Percentiles rank a stretch among this genome's conserved stretches.
Conservation (phyloP, 2,329 filamentous ascomycete species). For the Xylogone sp. region DNA sequence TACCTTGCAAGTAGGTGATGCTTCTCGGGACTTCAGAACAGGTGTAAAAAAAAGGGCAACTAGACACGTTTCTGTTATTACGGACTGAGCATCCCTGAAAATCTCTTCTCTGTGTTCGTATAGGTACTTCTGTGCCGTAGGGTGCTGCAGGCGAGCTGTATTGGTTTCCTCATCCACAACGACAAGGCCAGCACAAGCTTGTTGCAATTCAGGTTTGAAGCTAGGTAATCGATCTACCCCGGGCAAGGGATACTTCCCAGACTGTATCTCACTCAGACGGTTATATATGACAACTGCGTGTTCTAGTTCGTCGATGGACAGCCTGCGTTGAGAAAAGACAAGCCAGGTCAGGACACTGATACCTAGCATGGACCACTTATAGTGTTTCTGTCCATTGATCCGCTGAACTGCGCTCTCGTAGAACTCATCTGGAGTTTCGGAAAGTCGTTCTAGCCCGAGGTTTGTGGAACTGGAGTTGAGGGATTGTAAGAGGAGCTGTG, state of each 20-base stretch:
- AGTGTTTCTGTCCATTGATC: background rate
- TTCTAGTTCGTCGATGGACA: background rate
- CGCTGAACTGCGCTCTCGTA: background rate
- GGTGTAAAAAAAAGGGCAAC: background rate
- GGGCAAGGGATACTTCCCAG: too few relatives aligned
- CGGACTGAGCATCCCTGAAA: background rate
- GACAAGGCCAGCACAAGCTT: background rate
- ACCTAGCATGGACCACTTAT: background rate
- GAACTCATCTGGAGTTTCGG: background rate
- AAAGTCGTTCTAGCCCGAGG: background rate
- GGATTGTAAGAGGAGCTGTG: background rate
- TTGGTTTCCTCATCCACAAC: background rate
- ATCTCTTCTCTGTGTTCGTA: background rate
- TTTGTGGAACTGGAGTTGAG: background rate
- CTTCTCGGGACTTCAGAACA: too few relatives aligned
- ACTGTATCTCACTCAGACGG: too few relatives aligned
- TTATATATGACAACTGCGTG: too few relatives aligned
- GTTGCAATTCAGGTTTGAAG: background rate
- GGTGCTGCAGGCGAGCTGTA: background rate
- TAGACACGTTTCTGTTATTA: background rate
- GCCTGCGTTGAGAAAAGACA: background rate
- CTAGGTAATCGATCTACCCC: background rate
- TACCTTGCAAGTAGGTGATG: too few relatives aligned
- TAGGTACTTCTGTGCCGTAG: background rate
- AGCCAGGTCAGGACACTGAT: conserved; percentile 1